Base-by-base conservation (phyloP, 805 yeast genomes). In the Lipomyces yamanashiensis region DNA sequence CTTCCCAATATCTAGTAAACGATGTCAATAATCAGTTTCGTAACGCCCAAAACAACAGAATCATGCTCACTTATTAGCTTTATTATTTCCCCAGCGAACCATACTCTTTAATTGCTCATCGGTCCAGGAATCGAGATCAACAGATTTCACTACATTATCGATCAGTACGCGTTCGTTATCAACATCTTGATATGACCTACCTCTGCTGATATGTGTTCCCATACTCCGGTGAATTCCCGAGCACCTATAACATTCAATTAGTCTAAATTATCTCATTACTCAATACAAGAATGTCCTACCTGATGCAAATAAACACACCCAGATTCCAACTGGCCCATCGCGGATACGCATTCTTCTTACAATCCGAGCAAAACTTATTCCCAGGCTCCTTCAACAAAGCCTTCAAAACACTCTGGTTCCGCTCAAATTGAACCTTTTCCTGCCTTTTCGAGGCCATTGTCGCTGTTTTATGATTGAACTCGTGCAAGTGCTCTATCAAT, bases 251-350 rank as follows among this genome's bases (percentile, higher is more conserved):
- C 34, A 21, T 36, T 48, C 33, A 21, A 10, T 50, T 15, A 36
- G 12, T 44, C 23, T n/a, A 21, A 33, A 40, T 19, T n/a, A n/a
- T 17, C n/a, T 2, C 47, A 39, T 3, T 10, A n/a, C n/a, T 13
- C 5, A 8, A n/a, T 13, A 34, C 10, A 15, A 10, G 23, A 39
- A 21, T 39, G 33, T 40, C 70, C 15, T 49, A 72, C 69, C 80
- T 66, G 68, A 93, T 93, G 76, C 99, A 93, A 48, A 93, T 84
- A 72, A 95, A 92, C 61, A 95, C 85, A 28, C 99, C 99, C 59
- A 93, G 76, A 71, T 88, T 92, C 97, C 98, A 93, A 19, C 96
- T 87, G 10, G 98, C 97, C 99, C 99, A 93, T 59, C 98, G 83
- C 23, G 99, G 99, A 76, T 93, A 96, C 41, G 88, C 83, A 13